Evolutionary conservation across 805 yeast genomes (phyloP), one percentile per base, ranked within the genome.

Genomic region (Blastobotrys americana): DNA sequence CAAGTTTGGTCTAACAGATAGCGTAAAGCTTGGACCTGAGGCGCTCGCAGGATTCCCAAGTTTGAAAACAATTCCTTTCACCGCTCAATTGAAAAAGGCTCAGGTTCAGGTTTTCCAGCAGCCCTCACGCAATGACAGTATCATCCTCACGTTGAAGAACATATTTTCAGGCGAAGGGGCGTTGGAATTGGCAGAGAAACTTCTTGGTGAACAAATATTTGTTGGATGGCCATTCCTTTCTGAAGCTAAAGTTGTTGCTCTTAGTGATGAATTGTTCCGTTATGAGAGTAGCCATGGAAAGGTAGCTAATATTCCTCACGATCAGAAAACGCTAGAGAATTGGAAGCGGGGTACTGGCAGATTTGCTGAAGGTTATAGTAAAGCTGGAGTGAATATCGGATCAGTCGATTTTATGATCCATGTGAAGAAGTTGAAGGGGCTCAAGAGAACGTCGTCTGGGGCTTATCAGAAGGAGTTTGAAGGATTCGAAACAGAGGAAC

Each of bases 11-110:
- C 70, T 89, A 43, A 67, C 77, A 31, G 70, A 73, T 20, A 84
- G 83, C 43, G 93, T 87, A 5, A 69, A 73, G 43, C 63, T 73
- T 1, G 97, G 97, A 34, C 67, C 66, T n/a, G 73, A 80, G 2
- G 68, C 84, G 45, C 65, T 84, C 44, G 94, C 96, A 6, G 96
- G 97, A 1, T 93, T 93, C 73, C 97, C 98, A 42, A 71, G 90
- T 10, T 71, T 93, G 57, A 65, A 76, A 39, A 78, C 94, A 0
- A 63, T 93, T 37, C 82, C 87, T 4, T 82, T 79, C 57, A 60
- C 68, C 0, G 63, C 70, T 3, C 28, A 42, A 20, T 63, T 89
- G 51, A 73, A 71, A 37, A 68, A 71, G 49, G 82, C 79, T 47
- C 84, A 80, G 49, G 80, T 87, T 9, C 66, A 73, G 46, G 83